Conservation (phyloP, 2,329 filamentous ascomycete species). For the Kalmusia sp. region DNA sequence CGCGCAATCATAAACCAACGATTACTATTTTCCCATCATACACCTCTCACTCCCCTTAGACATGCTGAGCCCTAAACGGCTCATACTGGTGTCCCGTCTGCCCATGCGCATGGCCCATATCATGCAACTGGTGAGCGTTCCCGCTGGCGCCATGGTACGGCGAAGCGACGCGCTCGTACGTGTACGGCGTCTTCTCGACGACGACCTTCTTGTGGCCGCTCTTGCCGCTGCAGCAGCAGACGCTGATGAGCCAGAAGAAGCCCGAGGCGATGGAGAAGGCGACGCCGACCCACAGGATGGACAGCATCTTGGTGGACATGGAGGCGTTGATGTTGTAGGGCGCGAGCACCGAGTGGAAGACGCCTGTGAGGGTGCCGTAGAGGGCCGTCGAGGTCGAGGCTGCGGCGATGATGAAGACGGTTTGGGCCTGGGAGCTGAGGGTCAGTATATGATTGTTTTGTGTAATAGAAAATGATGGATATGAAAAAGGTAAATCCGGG, state of each 20-base stretch:
- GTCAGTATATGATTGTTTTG: conserved; percentile 14
- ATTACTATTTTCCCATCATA: not conserved
- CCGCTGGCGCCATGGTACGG: conserved; percentile 48
- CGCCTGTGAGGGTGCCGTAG: conserved; percentile 72
- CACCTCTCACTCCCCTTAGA: conserved; percentile 16
- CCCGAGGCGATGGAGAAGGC: conserved; percentile 77
- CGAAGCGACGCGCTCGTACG: conserved; percentile 62
- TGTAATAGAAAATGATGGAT: too few species aligned
- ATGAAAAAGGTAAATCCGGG: conserved; percentile 5
- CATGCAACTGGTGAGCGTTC: conserved; percentile 24
- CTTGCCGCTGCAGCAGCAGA: conserved; percentile 87
- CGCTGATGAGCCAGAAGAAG: conserved; percentile 90
- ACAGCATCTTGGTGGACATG: conserved; percentile 74
- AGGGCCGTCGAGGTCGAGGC: conserved; percentile 78
- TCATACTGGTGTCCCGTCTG: conserved; percentile 47
- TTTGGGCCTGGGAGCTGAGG: conserved; percentile 50
- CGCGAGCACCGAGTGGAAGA: conserved; percentile 71
- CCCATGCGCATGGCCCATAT: conserved; percentile 26
- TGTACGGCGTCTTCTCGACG: conserved; percentile 67
- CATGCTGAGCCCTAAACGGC: conserved; percentile 49
- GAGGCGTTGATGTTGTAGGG: conserved; percentile 73
- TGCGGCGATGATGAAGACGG: conserved; percentile 67
- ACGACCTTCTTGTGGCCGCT: conserved; percentile 54
- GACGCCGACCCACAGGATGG: conserved; percentile 78
- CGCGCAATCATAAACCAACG: conserved; percentile 1